Conservation (phyloP, 139 green algal genomes). For the Coccomyxa sp. region DNA sequence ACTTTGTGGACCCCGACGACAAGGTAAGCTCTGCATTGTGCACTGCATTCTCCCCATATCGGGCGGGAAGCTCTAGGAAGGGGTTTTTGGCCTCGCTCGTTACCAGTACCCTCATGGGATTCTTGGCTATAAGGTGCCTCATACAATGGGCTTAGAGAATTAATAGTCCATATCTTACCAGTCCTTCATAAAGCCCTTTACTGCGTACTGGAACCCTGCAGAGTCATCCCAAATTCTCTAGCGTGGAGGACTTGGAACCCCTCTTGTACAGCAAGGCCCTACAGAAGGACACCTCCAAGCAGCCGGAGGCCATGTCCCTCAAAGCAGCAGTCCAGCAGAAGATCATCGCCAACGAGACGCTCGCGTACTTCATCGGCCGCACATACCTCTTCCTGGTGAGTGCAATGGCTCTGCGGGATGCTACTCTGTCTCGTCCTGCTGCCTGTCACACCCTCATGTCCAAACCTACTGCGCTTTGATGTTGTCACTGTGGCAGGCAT, state of each 20-base stretch:
- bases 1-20: slow-evolving; percentile 93
- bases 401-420: not conserved
- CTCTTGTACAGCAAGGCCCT: slow-evolving; percentile 86
- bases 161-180: not conserved
- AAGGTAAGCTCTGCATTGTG: slow-evolving; percentile 47
- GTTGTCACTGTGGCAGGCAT: no score
- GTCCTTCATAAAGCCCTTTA: no score
- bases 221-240: slow-evolving; percentile 87
- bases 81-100: no score
- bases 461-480: no score
- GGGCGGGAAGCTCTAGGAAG: no score
- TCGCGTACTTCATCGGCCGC: slow-evolving; percentile 98
- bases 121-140: no score
- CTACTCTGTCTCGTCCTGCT: no score
- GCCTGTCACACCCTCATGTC: no score
- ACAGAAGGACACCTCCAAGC: slow-evolving; percentile 88
- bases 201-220: no score
- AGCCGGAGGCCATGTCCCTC: slow-evolving; percentile 68
- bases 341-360: slow-evolving; percentile 97
- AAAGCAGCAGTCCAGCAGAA: slow-evolving; percentile 80
- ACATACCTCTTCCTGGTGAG: slow-evolving; percentile 90
- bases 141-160: no score
- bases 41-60: not conserved
- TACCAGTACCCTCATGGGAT: no score
- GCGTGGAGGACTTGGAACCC: slow-evolving; percentile 73